Evolutionary conservation across 768 basidiomycete genomes (phyloP).

Genomic region (Hypholoma sublateritium): DNA sequence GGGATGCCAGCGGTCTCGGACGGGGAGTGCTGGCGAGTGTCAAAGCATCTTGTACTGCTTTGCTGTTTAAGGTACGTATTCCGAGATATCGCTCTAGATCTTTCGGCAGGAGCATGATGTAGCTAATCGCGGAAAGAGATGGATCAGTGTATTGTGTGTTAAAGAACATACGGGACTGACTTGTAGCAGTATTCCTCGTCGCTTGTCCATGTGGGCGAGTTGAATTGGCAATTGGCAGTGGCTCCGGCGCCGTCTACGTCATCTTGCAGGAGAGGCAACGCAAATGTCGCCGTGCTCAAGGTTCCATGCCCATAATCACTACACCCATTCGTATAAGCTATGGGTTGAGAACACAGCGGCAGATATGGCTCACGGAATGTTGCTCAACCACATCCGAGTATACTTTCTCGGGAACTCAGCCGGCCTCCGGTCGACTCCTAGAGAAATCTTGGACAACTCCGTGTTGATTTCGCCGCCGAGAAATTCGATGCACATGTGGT

Average conservation of each 20-base stretch:
- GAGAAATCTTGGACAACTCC: slow-evolving; percentile 27
- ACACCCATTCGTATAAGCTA: background rate
- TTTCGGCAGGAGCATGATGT: slow-evolving; percentile 25
- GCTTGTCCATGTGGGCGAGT: slow-evolving; percentile 25
- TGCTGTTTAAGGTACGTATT: slow-evolving; percentile 19
- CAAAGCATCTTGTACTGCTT: slow-evolving; percentile 20
- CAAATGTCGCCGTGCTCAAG: slow-evolving; percentile 24
- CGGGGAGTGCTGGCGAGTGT: slow-evolving; percentile 13
- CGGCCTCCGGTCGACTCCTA: slow-evolving; percentile 25
- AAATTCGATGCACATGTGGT: slow-evolving; percentile 24
- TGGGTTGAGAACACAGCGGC: background rate
- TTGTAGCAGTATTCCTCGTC: slow-evolving; percentile 29
- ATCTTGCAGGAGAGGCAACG: slow-evolving; percentile 25
- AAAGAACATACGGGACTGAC: slow-evolving; percentile 11
- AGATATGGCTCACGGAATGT: slow-evolving; percentile 26
- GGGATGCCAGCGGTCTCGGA: slow-evolving; percentile 18
- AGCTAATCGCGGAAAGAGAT: slow-evolving; percentile 12
- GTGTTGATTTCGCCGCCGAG: slow-evolving; percentile 29
- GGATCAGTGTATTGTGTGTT: background rate
- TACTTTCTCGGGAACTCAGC: slow-evolving; percentile 27
- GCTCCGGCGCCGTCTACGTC: slow-evolving; percentile 19
- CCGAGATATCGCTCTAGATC: slow-evolving; percentile 31
- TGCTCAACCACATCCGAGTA: slow-evolving; percentile 34
- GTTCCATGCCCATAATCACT: slow-evolving; percentile 34
- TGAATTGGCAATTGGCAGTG: slow-evolving; percentile 28